Evolutionary conservation across 192 early-diverging fungal species (phyloP).

Genomic region (Spizellomyces sp.): DNA sequence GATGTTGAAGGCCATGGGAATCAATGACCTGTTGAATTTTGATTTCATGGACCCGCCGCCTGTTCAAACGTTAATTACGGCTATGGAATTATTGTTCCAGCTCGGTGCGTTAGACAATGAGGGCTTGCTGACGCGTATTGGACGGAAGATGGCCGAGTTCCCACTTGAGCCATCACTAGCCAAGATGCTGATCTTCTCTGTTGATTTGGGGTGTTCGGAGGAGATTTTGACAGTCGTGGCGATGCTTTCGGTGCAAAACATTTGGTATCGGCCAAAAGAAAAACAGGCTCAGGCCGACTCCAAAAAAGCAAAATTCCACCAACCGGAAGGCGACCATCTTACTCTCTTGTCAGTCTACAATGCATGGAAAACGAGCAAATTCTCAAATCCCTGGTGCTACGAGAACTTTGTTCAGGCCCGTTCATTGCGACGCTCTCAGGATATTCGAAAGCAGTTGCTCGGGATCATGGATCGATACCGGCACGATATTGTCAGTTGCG

Average conservation of each 20-base stretch:
- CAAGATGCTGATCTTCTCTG: conserved; percentile 90
- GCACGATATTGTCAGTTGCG: conserved; percentile 94
- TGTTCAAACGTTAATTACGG: conserved; percentile 86
- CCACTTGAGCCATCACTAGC: conserved; percentile 91
- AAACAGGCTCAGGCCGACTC: conserved; percentile 90
- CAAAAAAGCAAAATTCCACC: conserved; percentile 97
- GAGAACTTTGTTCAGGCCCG: conserved; percentile 95
- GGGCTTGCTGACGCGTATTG: conserved; percentile 88
- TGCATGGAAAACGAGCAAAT: conserved; percentile 93
- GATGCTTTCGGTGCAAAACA: conserved; percentile 75
- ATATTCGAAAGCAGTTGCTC: conserved; percentile 93
- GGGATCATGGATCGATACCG: conserved; percentile 89
- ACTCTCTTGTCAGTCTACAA: conserved; percentile 96
- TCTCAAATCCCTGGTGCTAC: conserved; percentile 93
- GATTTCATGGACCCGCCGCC: conserved; percentile 99
- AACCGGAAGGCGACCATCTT: conserved; percentile 97
- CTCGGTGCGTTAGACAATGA: conserved; percentile 92
- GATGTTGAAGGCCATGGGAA: conserved; percentile 92
- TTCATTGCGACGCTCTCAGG: conserved; percentile 90
- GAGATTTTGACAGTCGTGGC: conserved; percentile 81
- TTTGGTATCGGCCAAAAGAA: conserved; percentile 97
- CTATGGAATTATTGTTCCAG: conserved; percentile 89
- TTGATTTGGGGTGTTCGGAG: conserved; percentile 90
- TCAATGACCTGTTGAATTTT: conserved; percentile 96
- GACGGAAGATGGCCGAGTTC: conserved; percentile 98